A percentile compares a stretch with the other conserved stretches of the same genome.
These are phyloP conservation scores for Aspergillus quadricinctus DNA, from an alignment of 2,329 filamentous ascomycete species.

Conservation along the genomic window DNA sequence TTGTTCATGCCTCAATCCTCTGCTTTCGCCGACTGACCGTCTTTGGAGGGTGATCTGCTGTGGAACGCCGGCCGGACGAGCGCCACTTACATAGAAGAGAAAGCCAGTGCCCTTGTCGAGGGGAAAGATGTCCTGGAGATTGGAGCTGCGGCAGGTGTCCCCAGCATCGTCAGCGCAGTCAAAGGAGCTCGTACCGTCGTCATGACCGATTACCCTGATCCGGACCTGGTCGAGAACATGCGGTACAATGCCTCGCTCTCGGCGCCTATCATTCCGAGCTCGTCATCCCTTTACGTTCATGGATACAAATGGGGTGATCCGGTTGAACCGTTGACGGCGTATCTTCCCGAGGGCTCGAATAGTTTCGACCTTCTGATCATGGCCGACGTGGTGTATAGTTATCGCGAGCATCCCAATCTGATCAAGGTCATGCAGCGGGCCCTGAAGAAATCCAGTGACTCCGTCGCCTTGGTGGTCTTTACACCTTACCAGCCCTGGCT, in stretches of 20 bases:
- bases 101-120: slow-evolving; percentile 56
- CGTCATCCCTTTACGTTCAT: slow-evolving; percentile 51
- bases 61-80: slow-evolving; percentile 87
- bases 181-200: slow-evolving; percentile 66
- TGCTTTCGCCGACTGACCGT: slow-evolving; percentile 15
- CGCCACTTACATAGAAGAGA: slow-evolving; percentile 70
- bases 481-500: slow-evolving; percentile 93
- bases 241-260: slow-evolving; percentile 64
- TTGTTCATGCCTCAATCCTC: background rate
- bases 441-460: slow-evolving; percentile 52
- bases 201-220: slow-evolving; percentile 84
- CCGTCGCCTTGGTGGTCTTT: slow-evolving; percentile 81
- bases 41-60: slow-evolving; percentile 66
- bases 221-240: slow-evolving; percentile 76
- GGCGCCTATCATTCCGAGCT: slow-evolving; percentile 43
- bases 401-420: slow-evolving; percentile 78
- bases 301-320: slow-evolving; percentile 83
- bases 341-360: slow-evolving; percentile 44
- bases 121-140: slow-evolving; percentile 76
- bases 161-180: slow-evolving; percentile 71
- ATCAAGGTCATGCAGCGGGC: slow-evolving; percentile 67
- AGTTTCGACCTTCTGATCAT: slow-evolving; percentile 78
- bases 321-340: slow-evolving; percentile 53
- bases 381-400: slow-evolving; percentile 86
- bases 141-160: slow-evolving; percentile 81